These are phyloP conservation scores for Aspergillus mulundensis DNA, from an alignment of 495 filamentous ascomycete genomes.

Conservation along the genomic window DNA sequence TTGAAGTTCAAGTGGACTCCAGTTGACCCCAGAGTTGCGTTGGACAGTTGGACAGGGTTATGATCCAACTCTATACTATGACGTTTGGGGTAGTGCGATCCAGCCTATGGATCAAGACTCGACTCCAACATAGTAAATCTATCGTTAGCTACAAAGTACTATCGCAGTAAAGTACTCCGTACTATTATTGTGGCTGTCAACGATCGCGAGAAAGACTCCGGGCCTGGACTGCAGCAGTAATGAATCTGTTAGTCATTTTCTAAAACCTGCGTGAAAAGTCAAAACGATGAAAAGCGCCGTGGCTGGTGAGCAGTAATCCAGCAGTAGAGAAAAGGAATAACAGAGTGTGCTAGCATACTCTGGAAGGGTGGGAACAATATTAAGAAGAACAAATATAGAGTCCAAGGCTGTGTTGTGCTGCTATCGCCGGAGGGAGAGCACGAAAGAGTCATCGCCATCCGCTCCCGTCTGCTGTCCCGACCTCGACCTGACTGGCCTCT, in stretches of 20 bases:
- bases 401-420: conserved; percentile 11
- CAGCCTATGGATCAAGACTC: no score
- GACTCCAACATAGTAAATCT: no score
- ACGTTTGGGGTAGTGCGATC: no score
- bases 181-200: background rate
- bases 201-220: background rate
- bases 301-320: background rate
- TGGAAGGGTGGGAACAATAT: background rate
- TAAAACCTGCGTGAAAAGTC: background rate
- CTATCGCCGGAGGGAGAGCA: conserved; percentile 1
- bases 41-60: no score
- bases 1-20: background rate
- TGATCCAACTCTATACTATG: no score
- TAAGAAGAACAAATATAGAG: conserved; percentile 3
- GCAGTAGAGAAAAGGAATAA: background rate
- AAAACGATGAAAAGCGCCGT: conserved; percentile 1
- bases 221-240: background rate
- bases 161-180: no score
- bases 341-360: background rate
- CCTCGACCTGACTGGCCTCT: background rate
- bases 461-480: conserved; percentile 8
- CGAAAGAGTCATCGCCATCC: conserved; percentile 19
- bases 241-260: background rate
- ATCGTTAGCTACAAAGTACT: no score
- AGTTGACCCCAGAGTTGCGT: background rate